Conservation (phyloP, 352 stramenopile genomes). For the Globisporangium spinosum region DNA sequence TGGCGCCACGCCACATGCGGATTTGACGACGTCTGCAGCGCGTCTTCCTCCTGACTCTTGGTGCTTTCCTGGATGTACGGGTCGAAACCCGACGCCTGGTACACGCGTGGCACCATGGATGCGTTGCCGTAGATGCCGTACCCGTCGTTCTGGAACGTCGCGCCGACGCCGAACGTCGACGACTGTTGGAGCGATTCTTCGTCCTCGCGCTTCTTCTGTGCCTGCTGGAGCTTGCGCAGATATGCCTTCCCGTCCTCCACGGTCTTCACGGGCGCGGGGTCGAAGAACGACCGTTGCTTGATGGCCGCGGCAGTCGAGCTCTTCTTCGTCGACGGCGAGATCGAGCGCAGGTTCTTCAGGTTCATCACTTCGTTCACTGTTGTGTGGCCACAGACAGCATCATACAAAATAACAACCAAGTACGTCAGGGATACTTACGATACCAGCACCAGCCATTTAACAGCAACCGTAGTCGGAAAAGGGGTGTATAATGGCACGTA, state of each 20-base stretch:
- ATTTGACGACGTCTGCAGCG: constrained; percentile 68
- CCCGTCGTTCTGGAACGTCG: constrained; percentile 48
- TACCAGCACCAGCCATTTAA: neutral
- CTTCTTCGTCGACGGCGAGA: constrained; percentile 45
- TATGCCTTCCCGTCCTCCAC: constrained; percentile 76
- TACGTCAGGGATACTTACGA: neutral
- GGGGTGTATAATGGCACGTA: constrained; percentile 16
- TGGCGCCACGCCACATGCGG: constrained; percentile 73
- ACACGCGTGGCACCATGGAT: constrained; percentile 69
- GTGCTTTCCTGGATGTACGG: constrained; percentile 57
- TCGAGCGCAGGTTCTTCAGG: constrained; percentile 41
- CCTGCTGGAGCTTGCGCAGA: constrained; percentile 55
- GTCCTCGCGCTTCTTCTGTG: constrained; percentile 38
- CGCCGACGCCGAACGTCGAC: constrained; percentile 38
- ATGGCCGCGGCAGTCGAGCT: constrained; percentile 10
- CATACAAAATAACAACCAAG: neutral
- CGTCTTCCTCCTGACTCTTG: constrained; percentile 65
- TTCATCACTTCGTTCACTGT: constrained; percentile 69
- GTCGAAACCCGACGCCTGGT: constrained; percentile 82
- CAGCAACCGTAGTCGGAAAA: neutral
- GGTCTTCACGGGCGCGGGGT: constrained; percentile 52
- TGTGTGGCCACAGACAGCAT: constrained; percentile 19
- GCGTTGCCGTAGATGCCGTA: constrained; percentile 71
- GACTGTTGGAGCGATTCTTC: constrained; percentile 53
- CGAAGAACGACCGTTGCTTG: constrained; percentile 69